Evolutionary conservation across 768 basidiomycete species (phyloP).

Genomic region (Leccinum aurantiacum): DNA sequence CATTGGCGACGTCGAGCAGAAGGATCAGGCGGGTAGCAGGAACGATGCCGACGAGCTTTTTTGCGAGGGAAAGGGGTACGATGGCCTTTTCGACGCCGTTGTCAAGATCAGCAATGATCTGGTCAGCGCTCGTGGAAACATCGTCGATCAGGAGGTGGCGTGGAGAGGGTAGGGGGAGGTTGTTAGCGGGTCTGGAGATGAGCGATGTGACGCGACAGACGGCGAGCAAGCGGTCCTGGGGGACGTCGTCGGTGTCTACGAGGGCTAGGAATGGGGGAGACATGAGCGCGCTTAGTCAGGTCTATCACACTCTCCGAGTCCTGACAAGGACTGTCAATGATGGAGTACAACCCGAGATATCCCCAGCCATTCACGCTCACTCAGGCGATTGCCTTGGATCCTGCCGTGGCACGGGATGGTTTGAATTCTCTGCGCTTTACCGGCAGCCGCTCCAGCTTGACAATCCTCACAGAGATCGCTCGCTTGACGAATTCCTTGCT

Average conservation of each 20-base stretch:
- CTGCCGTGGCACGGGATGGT: constrained; percentile 74
- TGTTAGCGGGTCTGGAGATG: constrained; percentile 46
- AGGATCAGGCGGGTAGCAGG: constrained; percentile 74
- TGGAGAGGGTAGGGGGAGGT: constrained; percentile 32
- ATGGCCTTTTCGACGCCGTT: constrained; percentile 79
- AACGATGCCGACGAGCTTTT: constrained; percentile 63
- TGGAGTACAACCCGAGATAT: constrained; percentile 70
- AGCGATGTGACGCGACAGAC: constrained; percentile 79
- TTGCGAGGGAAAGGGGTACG: constrained; percentile 63
- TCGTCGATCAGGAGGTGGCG: constrained; percentile 60
- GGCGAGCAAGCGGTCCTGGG: constrained; percentile 51
- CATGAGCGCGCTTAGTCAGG: constrained; percentile 30
- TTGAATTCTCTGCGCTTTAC: constrained; percentile 2
- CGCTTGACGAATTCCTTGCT: constrained; percentile 71
- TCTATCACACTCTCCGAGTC: neutral
- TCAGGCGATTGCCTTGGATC: constrained; percentile 65
- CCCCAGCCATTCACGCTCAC: constrained; percentile 72
- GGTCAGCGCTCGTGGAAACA: constrained; percentile 47
- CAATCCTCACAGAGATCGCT: constrained; percentile 56
- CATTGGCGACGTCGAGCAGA: constrained; percentile 70
- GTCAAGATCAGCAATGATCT: constrained; percentile 68
- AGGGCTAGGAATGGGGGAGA: constrained; percentile 55
- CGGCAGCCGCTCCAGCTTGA: constrained; percentile 3
- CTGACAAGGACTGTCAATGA: constrained; percentile 21
- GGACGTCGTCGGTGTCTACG: constrained; percentile 44